These are phyloP conservation scores for Lachnellula cervina DNA, from an alignment of 2,329 filamentous ascomycete genomes.

Conservation along the genomic window DNA sequence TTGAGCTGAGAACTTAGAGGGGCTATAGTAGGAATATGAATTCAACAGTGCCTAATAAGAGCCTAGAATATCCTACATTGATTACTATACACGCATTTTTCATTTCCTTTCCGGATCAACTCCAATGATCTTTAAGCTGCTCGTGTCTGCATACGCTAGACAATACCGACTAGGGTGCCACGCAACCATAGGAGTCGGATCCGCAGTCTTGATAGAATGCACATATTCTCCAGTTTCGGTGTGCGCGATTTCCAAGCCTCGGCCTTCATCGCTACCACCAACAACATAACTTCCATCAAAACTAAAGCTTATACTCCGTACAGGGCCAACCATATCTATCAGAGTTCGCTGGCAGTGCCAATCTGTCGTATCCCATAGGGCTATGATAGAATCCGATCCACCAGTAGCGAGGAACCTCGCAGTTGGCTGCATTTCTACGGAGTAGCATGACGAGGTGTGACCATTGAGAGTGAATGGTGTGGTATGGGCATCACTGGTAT, in stretches of 20 bases:
- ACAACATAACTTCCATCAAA: constrained; percentile 74
- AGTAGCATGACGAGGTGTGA: constrained; percentile 68
- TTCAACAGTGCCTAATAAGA: too few species aligned
- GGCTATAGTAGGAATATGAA: too few species aligned
- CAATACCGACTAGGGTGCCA: constrained; percentile 75
- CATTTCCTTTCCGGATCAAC: constrained; percentile 29
- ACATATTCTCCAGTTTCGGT: constrained; percentile 70
- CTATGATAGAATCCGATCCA: constrained; percentile 69
- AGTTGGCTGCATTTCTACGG: constrained; percentile 64
- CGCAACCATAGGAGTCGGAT: constrained; percentile 60
- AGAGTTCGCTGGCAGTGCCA: constrained; percentile 73
- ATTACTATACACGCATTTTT: constrained; percentile 3
- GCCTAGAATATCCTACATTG: too few species aligned
- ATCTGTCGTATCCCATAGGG: constrained; percentile 72
- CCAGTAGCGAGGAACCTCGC: constrained; percentile 70
- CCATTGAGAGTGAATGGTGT: constrained; percentile 60
- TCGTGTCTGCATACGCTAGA: constrained; percentile 67
- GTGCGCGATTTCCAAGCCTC: constrained; percentile 65
- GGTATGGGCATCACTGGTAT: constrained; percentile 40
- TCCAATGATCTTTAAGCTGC: constrained; percentile 57
- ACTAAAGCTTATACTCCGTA: constrained; percentile 67
- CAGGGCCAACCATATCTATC: constrained; percentile 62
- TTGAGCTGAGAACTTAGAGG: too few species aligned
- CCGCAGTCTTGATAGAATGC: constrained; percentile 64
- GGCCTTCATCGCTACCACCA: constrained; percentile 68